phyloP scores from a whole-genome alignment of 768 basidiomycete genomes.

The Lanmaoa rubissima region DNA sequence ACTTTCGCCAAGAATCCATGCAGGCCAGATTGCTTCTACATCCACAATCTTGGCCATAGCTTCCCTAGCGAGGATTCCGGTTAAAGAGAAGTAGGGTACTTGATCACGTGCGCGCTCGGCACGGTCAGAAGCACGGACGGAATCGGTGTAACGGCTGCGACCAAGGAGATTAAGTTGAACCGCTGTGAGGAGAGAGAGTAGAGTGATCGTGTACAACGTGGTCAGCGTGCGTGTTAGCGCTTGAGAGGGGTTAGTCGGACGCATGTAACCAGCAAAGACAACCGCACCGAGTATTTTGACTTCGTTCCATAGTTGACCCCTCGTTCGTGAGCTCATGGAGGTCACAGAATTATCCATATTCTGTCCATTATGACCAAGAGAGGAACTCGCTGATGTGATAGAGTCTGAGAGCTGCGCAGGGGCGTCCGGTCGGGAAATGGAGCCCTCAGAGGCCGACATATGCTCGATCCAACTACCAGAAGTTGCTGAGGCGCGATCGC shows the following conservation, averaged over 20 bases:
- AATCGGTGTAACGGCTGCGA: slow-evolving; percentile 73
- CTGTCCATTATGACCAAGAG: slow-evolving; percentile 24
- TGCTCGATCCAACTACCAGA: slow-evolving; percentile 48
- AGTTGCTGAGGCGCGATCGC: slow-evolving; percentile 36
- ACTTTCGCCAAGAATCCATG: slow-evolving; percentile 23
- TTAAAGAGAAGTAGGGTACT: slow-evolving; percentile 33
- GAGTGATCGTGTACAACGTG: slow-evolving; percentile 79
- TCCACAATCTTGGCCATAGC: slow-evolving; percentile 25
- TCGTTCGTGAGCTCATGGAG: slow-evolving; percentile 45
- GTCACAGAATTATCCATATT: slow-evolving; percentile 2
- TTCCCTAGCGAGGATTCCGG: slow-evolving; percentile 26
- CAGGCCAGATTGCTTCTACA: slow-evolving; percentile 24
- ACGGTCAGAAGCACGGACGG: slow-evolving; percentile 57
- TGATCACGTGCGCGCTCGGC: slow-evolving; percentile 51
- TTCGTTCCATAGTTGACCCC: slow-evolving; percentile 88
- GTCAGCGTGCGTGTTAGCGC: slow-evolving; percentile 89
- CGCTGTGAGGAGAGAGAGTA: slow-evolving; percentile 82
- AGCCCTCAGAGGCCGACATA: slow-evolving; percentile 25
- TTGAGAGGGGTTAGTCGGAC: slow-evolving; percentile 30
- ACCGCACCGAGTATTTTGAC: slow-evolving; percentile 77
- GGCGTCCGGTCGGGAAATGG: slow-evolving; percentile 4
- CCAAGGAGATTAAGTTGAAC: slow-evolving; percentile 86
- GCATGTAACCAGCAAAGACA: slow-evolving; percentile 15
- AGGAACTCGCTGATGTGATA: slow-evolving; percentile 38
- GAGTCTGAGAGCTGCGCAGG: slow-evolving; percentile 39